phyloP scores from a whole-genome alignment of 257 asterid genomes.

The Solanum appendiculatum region DNA sequence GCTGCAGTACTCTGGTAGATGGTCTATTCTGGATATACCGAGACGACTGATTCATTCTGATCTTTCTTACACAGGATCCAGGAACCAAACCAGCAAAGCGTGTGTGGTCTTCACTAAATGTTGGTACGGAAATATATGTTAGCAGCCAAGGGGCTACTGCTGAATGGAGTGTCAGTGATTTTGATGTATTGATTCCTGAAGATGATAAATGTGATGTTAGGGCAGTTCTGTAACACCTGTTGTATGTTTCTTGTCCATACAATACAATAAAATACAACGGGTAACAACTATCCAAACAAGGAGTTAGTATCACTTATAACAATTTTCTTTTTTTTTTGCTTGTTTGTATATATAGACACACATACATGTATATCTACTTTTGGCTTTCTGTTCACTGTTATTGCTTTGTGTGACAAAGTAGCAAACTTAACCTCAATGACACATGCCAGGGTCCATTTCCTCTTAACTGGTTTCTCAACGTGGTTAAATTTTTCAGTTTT shows the following conservation, averaged over 20 bases:
- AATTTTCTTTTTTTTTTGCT: background rate
- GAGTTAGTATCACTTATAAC: background rate
- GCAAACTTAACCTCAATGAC: background rate
- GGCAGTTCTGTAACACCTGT: background rate
- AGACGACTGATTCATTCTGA: background rate
- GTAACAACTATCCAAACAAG: too few relatives aligned
- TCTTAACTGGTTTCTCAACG: background rate
- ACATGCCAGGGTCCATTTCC: background rate
- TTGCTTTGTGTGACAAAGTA: background rate
- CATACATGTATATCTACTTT: background rate
- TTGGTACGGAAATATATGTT: slow-evolving; percentile 74
- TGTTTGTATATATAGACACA: background rate
- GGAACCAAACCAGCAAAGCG: slow-evolving; percentile 72
- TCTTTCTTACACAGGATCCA: slow-evolving; percentile 48
- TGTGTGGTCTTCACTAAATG: slow-evolving; percentile 66
- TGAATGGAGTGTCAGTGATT: slow-evolving; percentile 74
- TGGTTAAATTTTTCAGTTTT: background rate
- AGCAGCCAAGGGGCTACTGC: slow-evolving; percentile 54
- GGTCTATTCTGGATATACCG: background rate
- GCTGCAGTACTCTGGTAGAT: background rate
- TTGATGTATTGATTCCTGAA: slow-evolving; percentile 48
- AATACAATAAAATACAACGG: background rate
- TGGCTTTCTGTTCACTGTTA: background rate
- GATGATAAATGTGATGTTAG: slow-evolving; percentile 5
- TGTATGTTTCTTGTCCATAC: background rate